Percentiles rank a stretch among this genome's conserved stretches.
phyloP scores from a whole-genome alignment of 768 basidiomycete species.

The Lentinus tigrinus region DNA sequence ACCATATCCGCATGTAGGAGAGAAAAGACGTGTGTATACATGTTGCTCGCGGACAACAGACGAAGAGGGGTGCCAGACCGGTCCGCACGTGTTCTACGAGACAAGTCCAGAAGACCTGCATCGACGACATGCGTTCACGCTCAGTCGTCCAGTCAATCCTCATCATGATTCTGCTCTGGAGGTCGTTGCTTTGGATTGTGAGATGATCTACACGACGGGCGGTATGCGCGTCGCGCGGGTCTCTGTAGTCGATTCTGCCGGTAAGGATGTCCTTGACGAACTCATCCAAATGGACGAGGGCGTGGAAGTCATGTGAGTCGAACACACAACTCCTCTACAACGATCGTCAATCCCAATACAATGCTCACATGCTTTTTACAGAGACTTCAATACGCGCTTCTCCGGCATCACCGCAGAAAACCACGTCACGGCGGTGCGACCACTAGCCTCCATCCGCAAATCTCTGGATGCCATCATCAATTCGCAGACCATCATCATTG shows the following conservation, averaged over 20 bases:
- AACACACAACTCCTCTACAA: not conserved
- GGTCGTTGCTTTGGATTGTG: constrained; percentile 90
- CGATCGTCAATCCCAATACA: not conserved
- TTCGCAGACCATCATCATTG: constrained; percentile 82
- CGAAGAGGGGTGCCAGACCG: constrained; percentile 68
- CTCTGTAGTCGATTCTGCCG: constrained; percentile 80
- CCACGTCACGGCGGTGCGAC: constrained; percentile 58
- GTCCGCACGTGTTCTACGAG: constrained; percentile 93
- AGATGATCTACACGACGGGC: constrained; percentile 94
- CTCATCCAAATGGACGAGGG: constrained; percentile 78
- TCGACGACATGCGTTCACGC: constrained; percentile 70
- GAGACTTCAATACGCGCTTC: constrained; percentile 91
- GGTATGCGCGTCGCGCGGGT: constrained; percentile 90
- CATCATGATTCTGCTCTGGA: constrained; percentile 52
- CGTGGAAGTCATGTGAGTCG: constrained; percentile 65
- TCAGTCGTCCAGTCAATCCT: constrained; percentile 29
- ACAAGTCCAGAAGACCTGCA: constrained; percentile 64
- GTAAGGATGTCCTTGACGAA: constrained; percentile 78
- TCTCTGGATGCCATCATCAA: constrained; percentile 73
- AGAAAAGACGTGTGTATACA: constrained; percentile 66
- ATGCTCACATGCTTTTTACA: constrained; percentile 29
- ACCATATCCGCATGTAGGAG: constrained; percentile 41
- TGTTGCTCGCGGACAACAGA: constrained; percentile 73
- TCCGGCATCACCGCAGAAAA: constrained; percentile 71
- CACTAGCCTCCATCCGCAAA: constrained; percentile 63